Percentiles rank a stretch among this genome's conserved stretches.
Conservation (phyloP, 257 asterid genomes). For the Nicotiana tabacum region DNA sequence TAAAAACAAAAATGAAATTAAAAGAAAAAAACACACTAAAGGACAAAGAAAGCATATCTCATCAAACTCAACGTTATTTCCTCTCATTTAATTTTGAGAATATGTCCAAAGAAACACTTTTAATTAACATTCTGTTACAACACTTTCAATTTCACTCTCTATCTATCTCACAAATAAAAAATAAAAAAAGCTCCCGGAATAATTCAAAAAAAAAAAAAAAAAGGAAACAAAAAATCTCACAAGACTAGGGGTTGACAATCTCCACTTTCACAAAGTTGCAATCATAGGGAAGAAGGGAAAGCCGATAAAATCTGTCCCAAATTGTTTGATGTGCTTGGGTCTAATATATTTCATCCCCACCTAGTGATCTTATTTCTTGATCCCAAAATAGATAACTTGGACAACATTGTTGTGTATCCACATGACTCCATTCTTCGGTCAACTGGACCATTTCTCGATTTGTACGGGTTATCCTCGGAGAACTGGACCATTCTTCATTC, state of each 20-base stretch:
- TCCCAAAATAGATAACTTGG: constrained; percentile 67
- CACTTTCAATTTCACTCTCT: constrained; percentile 8
- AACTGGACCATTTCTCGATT: too few relatives aligned
- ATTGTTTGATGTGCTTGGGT: constrained; percentile 35
- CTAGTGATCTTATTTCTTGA: constrained; percentile 43
- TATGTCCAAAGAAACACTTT: constrained; percentile 8
- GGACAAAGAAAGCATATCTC: not conserved
- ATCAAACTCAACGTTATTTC: constrained; percentile 1
- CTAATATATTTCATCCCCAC: constrained; percentile 35
- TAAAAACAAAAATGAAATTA: too few relatives aligned
- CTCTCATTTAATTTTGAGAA: not conserved
- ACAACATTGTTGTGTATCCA: constrained; percentile 49
- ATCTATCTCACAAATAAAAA: constrained; percentile 14
- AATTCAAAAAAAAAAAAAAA: not conserved
- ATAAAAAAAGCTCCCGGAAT: constrained; percentile 4
- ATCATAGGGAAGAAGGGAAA: constrained; percentile 52
- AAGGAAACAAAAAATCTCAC: not conserved
- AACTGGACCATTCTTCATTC: constrained; percentile 16
- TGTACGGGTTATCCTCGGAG: too few relatives aligned
- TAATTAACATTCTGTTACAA: not conserved
- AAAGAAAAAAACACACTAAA: not conserved
- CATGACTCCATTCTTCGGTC: constrained; percentile 29
- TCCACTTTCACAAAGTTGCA: constrained; percentile 9
- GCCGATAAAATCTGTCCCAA: constrained; percentile 38
- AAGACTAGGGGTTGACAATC: not conserved